Conservation (phyloP, 2,329 filamentous ascomycete genomes). For the Exophiala calicioides region DNA sequence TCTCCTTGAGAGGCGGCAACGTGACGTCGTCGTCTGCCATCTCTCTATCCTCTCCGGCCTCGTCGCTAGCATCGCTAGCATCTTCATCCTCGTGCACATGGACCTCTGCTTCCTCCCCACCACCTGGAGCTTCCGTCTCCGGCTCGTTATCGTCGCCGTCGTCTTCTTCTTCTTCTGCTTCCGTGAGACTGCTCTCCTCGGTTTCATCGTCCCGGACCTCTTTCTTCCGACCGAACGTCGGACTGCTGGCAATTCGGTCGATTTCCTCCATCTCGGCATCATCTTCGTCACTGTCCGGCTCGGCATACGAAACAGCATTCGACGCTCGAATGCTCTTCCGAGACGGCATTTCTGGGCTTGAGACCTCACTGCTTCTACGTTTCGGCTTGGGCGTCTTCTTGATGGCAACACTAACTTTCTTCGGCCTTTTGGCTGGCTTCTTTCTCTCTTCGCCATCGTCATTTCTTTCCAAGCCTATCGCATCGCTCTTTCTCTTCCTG, state of each 20-base stretch:
- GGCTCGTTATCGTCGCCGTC: constrained; percentile 8
- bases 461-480: constrained; percentile 28
- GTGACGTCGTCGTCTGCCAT: constrained; percentile 7
- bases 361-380: constrained; percentile 42
- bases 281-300: constrained; percentile 47
- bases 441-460: constrained; percentile 20
- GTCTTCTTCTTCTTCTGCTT: constrained; percentile 1
- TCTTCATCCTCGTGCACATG: constrained; percentile 19
- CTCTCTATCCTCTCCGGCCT: background rate
- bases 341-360: constrained; percentile 36
- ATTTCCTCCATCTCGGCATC: constrained; percentile 47
- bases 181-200: constrained; percentile 18
- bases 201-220: constrained; percentile 30
- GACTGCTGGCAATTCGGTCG: constrained; percentile 8
- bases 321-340: constrained; percentile 44
- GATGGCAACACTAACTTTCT: constrained; percentile 25
- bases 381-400: constrained; percentile 33
- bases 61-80: constrained; percentile 1
- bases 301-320: constrained; percentile 41
- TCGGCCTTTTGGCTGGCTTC: constrained; percentile 29
- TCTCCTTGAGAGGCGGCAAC: constrained; percentile 10
- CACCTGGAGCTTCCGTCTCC: constrained; percentile 4
- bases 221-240: constrained; percentile 32
- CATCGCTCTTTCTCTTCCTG: constrained; percentile 49
- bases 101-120: constrained; percentile 8